Percentiles rank a stretch among this genome's conserved stretches.
phyloP scores from a whole-genome alignment of 2,329 filamentous ascomycete species.

The Fusarium sp. region DNA sequence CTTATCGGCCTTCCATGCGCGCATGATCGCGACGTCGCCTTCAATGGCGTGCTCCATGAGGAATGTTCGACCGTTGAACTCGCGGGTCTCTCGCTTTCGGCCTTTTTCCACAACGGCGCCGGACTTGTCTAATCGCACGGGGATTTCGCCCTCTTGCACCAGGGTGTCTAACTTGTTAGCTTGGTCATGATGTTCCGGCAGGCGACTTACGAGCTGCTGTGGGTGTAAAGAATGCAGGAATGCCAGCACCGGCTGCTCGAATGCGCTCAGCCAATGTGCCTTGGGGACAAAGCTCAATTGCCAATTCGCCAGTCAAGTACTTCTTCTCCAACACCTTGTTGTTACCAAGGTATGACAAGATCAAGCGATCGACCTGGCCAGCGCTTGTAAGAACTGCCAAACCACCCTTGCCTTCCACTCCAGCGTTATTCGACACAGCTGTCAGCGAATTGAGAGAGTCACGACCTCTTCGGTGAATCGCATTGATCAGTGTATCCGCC shows the following conservation, averaged over 20 bases:
- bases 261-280: slow-evolving; percentile 79
- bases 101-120: slow-evolving; percentile 73
- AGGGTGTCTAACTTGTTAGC: slow-evolving; percentile 63
- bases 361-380: slow-evolving; percentile 77
- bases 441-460: slow-evolving; percentile 75
- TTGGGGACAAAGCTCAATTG: slow-evolving; percentile 80
- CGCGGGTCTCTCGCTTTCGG: slow-evolving; percentile 73
- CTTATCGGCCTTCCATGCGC: slow-evolving; percentile 80
- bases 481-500: slow-evolving; percentile 77
- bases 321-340: slow-evolving; percentile 81
- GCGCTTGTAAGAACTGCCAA: slow-evolving; percentile 75
- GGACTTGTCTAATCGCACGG: slow-evolving; percentile 68
- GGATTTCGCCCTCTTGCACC: slow-evolving; percentile 75
- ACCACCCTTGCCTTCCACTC: slow-evolving; percentile 74
- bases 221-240: slow-evolving; percentile 84
- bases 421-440: slow-evolving; percentile 85
- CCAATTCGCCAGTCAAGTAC: slow-evolving; percentile 79
- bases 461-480: slow-evolving; percentile 69
- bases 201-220: slow-evolving; percentile 70
- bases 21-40: slow-evolving; percentile 80
- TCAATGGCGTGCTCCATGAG: slow-evolving; percentile 81
- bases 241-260: slow-evolving; percentile 78
- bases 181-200: neutral
- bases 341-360: slow-evolving; percentile 79
- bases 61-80: slow-evolving; percentile 78